These are phyloP conservation scores for Petrea volubilis DNA, from an alignment of 257 asterid species.

Conservation along the genomic window DNA sequence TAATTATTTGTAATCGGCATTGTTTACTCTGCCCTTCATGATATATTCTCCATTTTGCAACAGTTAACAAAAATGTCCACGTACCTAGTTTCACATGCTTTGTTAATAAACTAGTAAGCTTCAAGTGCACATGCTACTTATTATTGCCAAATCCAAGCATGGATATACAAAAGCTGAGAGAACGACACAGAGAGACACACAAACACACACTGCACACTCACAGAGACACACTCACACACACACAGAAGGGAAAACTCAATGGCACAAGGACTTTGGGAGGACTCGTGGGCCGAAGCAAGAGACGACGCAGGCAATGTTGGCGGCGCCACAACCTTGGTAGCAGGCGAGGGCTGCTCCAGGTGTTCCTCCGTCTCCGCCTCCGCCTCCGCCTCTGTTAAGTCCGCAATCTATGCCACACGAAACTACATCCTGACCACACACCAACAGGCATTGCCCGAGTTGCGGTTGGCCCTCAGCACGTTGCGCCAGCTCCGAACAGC, in stretches of 20 bases:
- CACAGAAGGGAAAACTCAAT: no score
- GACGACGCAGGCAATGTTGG: conserved; percentile 23
- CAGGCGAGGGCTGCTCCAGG: conserved; percentile 34
- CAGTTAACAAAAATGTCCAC: no score
- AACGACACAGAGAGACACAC: no score
- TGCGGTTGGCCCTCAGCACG: conserved; percentile 24
- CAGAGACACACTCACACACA: no score
- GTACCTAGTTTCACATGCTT: no score
- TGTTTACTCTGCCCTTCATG: no score
- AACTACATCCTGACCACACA: conserved; percentile 26
- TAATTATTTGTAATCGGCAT: no score
- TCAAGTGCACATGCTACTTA: no score
- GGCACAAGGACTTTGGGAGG: conserved; percentile 8
- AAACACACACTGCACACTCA: no score
- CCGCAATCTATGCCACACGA: conserved; percentile 36
- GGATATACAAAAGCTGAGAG: neutral
- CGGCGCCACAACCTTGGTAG: conserved; percentile 37
- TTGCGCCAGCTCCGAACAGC: conserved; percentile 17
- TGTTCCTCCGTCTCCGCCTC: no score
- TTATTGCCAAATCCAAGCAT: neutral
- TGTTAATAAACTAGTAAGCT: no score
- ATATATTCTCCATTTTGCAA: no score
- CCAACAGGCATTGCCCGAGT: conserved; percentile 29
- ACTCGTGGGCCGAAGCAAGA: conserved; percentile 34
- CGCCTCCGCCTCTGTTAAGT: conserved; percentile 27